Evolutionary conservation across 108 stramenopile genomes (phyloP).

Genomic region (Fistulifera pelliculosa): DNA sequence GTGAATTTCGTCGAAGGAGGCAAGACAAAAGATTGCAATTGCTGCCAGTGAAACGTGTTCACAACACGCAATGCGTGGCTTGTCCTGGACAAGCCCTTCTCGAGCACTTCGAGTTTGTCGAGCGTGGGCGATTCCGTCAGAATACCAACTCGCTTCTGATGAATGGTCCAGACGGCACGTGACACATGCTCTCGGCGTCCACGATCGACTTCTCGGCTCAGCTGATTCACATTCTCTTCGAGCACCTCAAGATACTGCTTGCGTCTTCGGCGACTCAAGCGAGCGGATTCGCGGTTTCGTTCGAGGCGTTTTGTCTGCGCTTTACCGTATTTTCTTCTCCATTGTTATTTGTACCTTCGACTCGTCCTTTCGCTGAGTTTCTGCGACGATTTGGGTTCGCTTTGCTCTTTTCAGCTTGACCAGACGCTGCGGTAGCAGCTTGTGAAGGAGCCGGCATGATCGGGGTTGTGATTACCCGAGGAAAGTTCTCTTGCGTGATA

Average conservation of each 20-base stretch:
- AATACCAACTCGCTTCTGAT: conserved; percentile 19
- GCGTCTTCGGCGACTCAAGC: conserved; percentile 78
- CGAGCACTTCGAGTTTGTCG: conserved; percentile 14
- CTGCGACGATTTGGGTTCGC: too few relatives aligned
- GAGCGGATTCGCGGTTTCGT: conserved; percentile 91
- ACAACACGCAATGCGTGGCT: conserved; percentile 38
- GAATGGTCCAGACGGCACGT: conserved; percentile 27
- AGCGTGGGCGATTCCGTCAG: conserved; percentile 8
- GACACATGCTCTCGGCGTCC: conserved; percentile 66
- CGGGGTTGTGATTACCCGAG: too few relatives aligned
- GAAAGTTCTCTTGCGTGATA: too few relatives aligned
- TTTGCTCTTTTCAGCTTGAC: too few relatives aligned
- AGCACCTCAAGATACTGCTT: conserved; percentile 94
- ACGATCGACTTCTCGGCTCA: conserved; percentile 69
- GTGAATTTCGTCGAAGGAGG: conserved; percentile 69
- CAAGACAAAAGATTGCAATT: conserved; percentile 63
- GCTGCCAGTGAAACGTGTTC: conserved; percentile 54
- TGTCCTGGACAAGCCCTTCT: conserved; percentile 14
- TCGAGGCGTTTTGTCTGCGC: conserved; percentile 81
- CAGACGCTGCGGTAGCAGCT: too few relatives aligned
- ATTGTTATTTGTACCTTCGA: too few relatives aligned
- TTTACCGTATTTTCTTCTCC: background rate
- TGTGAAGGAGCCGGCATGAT: too few relatives aligned
- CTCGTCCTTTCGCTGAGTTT: too few relatives aligned
- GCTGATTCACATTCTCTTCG: conserved; percentile 60